Evolutionary conservation across 257 asterid species (phyloP).

Genomic region (Nicotiana noctiflora): DNA sequence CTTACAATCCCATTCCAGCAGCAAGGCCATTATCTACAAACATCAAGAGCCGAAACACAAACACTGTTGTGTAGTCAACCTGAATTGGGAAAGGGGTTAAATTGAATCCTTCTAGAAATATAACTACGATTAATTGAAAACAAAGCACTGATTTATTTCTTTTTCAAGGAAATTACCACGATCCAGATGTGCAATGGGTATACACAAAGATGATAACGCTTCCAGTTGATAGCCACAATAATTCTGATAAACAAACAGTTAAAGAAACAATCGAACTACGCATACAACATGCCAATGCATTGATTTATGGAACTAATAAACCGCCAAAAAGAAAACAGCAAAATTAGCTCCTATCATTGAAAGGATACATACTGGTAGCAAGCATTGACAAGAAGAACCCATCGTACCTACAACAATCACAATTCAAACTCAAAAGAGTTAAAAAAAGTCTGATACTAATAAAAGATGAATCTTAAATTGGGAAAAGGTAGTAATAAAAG

Average conservation of each 20-base stretch:
- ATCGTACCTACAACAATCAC: conserved; percentile 75
- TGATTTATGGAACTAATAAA: neutral
- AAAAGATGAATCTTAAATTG: neutral
- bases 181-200: conserved; percentile 93
- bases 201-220: conserved; percentile 59
- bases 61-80: conserved; percentile 87
- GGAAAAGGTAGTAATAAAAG: neutral
- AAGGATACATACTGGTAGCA: conserved; percentile 97
- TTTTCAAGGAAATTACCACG: conserved; percentile 43
- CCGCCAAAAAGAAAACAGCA: neutral
- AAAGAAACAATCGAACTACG: conserved; percentile 25
- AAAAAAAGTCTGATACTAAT: conserved; percentile 4
- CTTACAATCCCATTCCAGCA: conserved; percentile 99
- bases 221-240: conserved; percentile 87
- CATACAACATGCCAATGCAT: neutral
- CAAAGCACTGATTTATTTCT: neutral
- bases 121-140: neutral
- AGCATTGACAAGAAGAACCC: conserved; percentile 98
- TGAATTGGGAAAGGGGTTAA: conserved; percentile 5
- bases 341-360: neutral
- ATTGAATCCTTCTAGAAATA: neutral
- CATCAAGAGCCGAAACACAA: conserved; percentile 88
- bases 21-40: conserved; percentile 91
- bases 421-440: neutral
- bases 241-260: conserved; percentile 41